A percentile compares a stretch with the other conserved stretches of the same genome.
phyloP scores from a whole-genome alignment of 1,284 basidiomycete species.

The Malassezia obtusa region DNA sequence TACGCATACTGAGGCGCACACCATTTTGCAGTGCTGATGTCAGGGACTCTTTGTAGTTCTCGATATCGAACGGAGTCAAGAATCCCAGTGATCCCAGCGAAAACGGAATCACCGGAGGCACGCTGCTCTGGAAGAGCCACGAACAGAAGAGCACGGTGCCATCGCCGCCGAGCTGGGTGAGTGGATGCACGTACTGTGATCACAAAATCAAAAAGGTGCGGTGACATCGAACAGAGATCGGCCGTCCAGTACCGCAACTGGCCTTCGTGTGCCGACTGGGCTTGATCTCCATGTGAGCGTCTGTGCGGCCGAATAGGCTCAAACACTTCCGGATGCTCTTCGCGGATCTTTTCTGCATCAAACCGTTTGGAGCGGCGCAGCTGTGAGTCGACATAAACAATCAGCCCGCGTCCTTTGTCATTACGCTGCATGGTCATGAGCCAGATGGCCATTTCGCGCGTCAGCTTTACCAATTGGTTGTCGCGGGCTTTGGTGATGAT shows the following conservation, averaged over 20 bases:
- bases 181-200: constrained; percentile 59
- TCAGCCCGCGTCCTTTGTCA: constrained; percentile 30
- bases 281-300: not conserved
- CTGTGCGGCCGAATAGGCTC: constrained; percentile 53
- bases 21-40: constrained; percentile 82
- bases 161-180: constrained; percentile 64
- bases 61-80: constrained; percentile 94
- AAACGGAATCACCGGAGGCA: constrained; percentile 92
- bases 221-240: constrained; percentile 82
- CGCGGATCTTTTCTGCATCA: constrained; percentile 76
- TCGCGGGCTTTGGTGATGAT: constrained; percentile 98
- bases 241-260: constrained; percentile 95
- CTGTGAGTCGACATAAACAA: constrained; percentile 80
- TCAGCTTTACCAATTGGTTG: constrained; percentile 88
- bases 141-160: constrained; percentile 98
- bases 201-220: constrained; percentile 95
- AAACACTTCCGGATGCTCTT: constrained; percentile 80
- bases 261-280: constrained; percentile 53
- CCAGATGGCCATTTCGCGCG: constrained; percentile 68
- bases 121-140: constrained; percentile 96
- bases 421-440: constrained; percentile 38
- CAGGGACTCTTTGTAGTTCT: constrained; percentile 74
- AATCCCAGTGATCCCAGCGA: constrained; percentile 97
- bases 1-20: constrained; percentile 91
- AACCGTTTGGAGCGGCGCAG: constrained; percentile 84